These are phyloP conservation scores for Agrocybe pediades DNA, from an alignment of 768 basidiomycete genomes.

Conservation along the genomic window DNA sequence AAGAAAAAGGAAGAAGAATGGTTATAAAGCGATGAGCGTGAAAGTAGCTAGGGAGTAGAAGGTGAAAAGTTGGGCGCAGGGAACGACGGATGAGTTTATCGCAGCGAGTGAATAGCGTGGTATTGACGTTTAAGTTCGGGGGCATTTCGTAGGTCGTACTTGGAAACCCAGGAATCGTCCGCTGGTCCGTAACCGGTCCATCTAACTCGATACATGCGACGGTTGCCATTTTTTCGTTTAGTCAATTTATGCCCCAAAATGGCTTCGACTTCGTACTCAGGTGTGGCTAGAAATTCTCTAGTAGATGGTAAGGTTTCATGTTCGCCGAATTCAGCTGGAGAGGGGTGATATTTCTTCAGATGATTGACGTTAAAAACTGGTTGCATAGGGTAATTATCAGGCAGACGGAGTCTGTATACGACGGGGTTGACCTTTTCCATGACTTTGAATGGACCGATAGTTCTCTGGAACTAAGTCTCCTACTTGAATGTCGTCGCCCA, in stretches of 20 bases:
- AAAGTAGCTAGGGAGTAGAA: no score
- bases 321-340: slow-evolving; percentile 14
- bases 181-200: slow-evolving; percentile 23
- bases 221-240: slow-evolving; percentile 16
- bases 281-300: slow-evolving; percentile 12
- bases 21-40: slow-evolving; percentile 1
- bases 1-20: neutral
- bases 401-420: slow-evolving; percentile 23
- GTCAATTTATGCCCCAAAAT: no score
- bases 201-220: slow-evolving; percentile 13
- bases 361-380: slow-evolving; percentile 25
- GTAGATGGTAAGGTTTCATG: slow-evolving; percentile 13
- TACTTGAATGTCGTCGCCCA: neutral
- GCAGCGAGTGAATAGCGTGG: no score
- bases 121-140: no score
- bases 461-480: slow-evolving; percentile 22
- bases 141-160: slow-evolving; percentile 21
- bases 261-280: slow-evolving; percentile 21
- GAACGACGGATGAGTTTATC: no score
- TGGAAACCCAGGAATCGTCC: slow-evolving; percentile 23
- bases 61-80: no score
- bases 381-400: slow-evolving; percentile 25
- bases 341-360: slow-evolving; percentile 20
- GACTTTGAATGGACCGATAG: no score
- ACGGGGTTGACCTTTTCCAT: no score